Base-by-base conservation (phyloP, 1,284 basidiomycete genomes). In the Marasmius sp. region DNA sequence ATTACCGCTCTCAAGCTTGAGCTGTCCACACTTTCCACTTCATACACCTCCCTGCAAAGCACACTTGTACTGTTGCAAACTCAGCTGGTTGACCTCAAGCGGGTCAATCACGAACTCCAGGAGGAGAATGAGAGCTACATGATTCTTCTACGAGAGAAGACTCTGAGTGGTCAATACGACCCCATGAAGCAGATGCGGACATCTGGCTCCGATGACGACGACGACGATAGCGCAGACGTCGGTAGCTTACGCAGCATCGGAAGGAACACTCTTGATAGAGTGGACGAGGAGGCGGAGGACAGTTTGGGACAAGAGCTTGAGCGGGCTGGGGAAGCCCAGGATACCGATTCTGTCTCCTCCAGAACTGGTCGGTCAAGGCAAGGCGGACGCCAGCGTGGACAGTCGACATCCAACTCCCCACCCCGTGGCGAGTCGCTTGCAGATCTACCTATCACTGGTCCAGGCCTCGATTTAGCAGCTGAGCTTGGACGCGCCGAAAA, bases 71-170 rank as follows among this genome's bases (percentile, higher is more conserved):
- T 92, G 45, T 78, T 93, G 48, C 91, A 93, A 73, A 84, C 85
- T 1, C 91, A 93, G 68, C 81, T 93, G 4, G 79, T 87, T 39
- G 91, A 93, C 67, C 74, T 93, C 57, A 90, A 92, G 73, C 80
- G 92, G 60, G 91, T 93, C 66, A 93, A 93, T 70, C 84, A 88
- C 67, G 87, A 90, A 64, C 71, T 93, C 47, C 91, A 93, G 73
- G 95, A 97, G 72, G 95, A 97, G 70, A 97, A 97, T 74, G 94
- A 97, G 75, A 92, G 92, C 54, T 98, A 94, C 78, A 94, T 96
- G 82, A 93, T 95, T 64, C 81, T 98, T 50, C 78, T 97, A 34
- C 82, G 93, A 62, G 94, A 97, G 77, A 88, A 85, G 76, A 97
- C 95, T 0, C 78, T 98, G 47, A 94, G 83, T 65, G 95, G 95